Conservation (phyloP, 768 basidiomycete species). For the Coprinopsis strossmayeri region DNA sequence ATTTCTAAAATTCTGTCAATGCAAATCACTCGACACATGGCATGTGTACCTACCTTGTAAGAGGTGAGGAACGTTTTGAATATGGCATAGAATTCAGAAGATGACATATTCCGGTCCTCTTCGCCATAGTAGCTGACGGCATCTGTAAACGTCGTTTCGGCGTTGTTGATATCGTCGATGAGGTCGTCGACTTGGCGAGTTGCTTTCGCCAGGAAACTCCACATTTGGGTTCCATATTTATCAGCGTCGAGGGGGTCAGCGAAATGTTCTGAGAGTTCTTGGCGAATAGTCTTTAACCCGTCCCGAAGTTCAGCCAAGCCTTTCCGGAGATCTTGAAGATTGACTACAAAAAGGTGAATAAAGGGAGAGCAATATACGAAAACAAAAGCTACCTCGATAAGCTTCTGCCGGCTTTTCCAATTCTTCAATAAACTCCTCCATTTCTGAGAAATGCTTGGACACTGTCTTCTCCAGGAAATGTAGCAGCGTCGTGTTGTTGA, state of each 20-base stretch:
- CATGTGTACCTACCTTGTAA: conserved; percentile 84
- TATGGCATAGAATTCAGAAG: conserved; percentile 91
- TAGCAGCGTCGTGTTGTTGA: conserved; percentile 87
- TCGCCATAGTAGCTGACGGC: conserved; percentile 92
- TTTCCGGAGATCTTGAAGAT: conserved; percentile 79
- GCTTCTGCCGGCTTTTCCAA: conserved; percentile 86
- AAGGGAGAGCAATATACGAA: background rate
- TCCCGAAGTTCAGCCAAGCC: conserved; percentile 65
- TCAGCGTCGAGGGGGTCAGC: conserved; percentile 65
- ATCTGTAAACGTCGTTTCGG: conserved; percentile 77
- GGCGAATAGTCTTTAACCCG: conserved; percentile 72
- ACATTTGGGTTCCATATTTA: conserved; percentile 87
- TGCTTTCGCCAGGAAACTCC: conserved; percentile 78
- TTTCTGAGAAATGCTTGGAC: conserved; percentile 77
- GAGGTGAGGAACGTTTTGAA: conserved; percentile 97
- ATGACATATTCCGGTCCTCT: conserved; percentile 79
- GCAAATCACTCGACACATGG: too few relatives aligned
- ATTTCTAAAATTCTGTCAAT: too few relatives aligned
- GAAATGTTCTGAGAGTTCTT: conserved; percentile 78
- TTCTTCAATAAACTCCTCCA: conserved; percentile 87
- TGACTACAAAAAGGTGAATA: conserved; percentile 44
- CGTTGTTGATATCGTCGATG: conserved; percentile 79
- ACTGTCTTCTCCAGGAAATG: conserved; percentile 93
- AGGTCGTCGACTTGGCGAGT: conserved; percentile 73
- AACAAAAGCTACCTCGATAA: conserved; percentile 64